Percentiles rank a stretch among this genome's conserved stretches.
Conservation (phyloP, 257 asterid genomes). For the Ligustrum vulgare region DNA sequence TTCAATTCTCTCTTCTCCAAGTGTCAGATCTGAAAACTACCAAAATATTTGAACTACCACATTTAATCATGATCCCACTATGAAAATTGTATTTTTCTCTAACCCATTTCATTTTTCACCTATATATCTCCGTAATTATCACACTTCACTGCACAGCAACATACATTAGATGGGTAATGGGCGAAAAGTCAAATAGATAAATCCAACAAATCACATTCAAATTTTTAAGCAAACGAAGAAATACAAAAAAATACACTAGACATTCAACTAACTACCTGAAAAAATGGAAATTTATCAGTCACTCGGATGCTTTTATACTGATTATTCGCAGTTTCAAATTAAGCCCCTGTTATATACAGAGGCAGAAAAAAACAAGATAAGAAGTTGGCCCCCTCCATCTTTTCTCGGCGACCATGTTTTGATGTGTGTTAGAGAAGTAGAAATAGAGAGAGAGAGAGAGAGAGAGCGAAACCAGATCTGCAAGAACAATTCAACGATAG, state of each 20-base stretch:
- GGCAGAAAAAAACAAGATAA: constrained; percentile 7
- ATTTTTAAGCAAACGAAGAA: neutral
- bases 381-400: constrained; percentile 26
- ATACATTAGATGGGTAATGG: neutral
- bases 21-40: constrained; percentile 14
- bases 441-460: neutral
- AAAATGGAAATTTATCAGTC: constrained; percentile 29
- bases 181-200: constrained; percentile 20
- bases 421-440: constrained; percentile 24
- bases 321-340: constrained; percentile 1
- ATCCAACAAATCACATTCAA: constrained; percentile 7
- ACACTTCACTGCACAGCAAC: constrained; percentile 4
- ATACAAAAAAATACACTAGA: neutral
- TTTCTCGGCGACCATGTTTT: constrained; percentile 10
- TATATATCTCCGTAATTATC: constrained; percentile 23
- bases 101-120: constrained; percentile 14
- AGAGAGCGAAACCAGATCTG: constrained; percentile 41
- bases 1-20: neutral
- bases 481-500: constrained; percentile 26
- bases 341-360: constrained; percentile 24
- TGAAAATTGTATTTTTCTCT: constrained; percentile 2
- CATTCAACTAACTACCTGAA: constrained; percentile 28
- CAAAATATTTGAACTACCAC: neutral
- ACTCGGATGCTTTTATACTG: constrained; percentile 1
- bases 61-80: neutral